phyloP scores from a whole-genome alignment of 805 yeast genomes.

The Candida qinlingensis region DNA sequence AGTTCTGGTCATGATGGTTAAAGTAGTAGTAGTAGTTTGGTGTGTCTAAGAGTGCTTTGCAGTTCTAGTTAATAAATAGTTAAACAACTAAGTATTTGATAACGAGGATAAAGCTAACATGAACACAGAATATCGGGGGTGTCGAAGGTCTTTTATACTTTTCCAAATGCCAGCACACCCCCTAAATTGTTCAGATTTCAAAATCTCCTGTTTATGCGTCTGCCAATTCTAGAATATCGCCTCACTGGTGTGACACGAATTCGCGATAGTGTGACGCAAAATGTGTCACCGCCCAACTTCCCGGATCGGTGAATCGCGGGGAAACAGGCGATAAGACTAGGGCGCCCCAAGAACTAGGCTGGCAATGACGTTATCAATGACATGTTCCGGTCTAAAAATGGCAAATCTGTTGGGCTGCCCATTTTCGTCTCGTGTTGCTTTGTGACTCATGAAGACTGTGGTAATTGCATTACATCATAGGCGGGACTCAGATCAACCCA shows the following conservation, averaged over 20 bases:
- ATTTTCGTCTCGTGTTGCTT: too few species aligned
- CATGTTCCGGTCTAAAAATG: too few species aligned
- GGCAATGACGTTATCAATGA: too few species aligned
- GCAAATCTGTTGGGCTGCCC: too few species aligned
- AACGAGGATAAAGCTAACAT: not conserved
- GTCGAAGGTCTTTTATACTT: not conserved
- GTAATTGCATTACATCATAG: too few species aligned
- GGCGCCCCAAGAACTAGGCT: too few species aligned
- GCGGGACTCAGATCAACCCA: too few species aligned
- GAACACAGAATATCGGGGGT: not conserved
- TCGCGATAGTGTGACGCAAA: not conserved
- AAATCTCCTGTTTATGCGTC: too few species aligned
- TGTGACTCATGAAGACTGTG: too few species aligned
- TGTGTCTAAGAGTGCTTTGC: not conserved
- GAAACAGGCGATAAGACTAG: not conserved
- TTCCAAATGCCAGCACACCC: not conserved
- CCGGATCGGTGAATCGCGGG: not conserved
- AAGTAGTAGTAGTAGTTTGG: not conserved
- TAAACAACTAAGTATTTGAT: not conserved
- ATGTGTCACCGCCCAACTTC: not conserved
- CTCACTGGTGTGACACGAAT: too few species aligned
- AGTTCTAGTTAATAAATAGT: not conserved
- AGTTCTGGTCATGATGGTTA: constrained; percentile 61
- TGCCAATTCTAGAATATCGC: too few species aligned
- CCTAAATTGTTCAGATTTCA: too few species aligned